Conservation (phyloP, 169 alveolate genomes). For the Plasmodium sp. region DNA sequence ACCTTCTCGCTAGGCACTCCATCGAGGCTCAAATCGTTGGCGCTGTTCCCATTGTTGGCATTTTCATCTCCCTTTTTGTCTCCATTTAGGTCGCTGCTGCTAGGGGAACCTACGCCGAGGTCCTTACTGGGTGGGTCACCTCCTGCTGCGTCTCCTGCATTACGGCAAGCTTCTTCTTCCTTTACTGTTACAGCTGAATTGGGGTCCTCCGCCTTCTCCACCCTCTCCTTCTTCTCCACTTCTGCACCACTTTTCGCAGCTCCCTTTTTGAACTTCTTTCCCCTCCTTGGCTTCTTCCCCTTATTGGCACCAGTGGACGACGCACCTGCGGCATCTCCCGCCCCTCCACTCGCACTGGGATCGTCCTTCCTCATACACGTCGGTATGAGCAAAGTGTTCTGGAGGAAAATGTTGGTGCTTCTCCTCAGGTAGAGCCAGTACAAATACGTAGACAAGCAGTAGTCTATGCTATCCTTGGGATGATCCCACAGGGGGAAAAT, state of each 20-base stretch:
- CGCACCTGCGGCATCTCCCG: background rate
- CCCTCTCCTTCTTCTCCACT: background rate
- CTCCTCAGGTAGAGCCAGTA: slow-evolving; percentile 90
- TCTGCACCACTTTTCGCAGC: background rate
- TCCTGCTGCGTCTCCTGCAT: background rate
- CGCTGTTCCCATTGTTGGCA: background rate
- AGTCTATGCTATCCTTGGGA: slow-evolving; percentile 88
- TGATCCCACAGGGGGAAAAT: slow-evolving; percentile 90
- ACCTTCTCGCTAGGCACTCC: background rate
- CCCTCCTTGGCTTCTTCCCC: background rate
- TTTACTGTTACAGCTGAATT: background rate
- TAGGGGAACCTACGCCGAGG: background rate
- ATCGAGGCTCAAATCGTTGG: background rate
- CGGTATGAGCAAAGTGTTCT: slow-evolving; percentile 87
- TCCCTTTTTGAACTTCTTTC: background rate
- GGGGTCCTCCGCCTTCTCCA: background rate
- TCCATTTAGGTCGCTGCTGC: background rate
- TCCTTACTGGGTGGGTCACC: background rate
- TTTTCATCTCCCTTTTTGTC: background rate
- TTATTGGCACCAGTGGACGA: background rate
- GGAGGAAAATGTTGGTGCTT: slow-evolving; percentile 87
- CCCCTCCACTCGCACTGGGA: background rate
- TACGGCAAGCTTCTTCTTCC: background rate
- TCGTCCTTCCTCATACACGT: slow-evolving; percentile 74
- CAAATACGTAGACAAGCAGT: slow-evolving; percentile 90